A percentile compares a stretch with the other conserved stretches of the same genome.
Evolutionary conservation across 495 filamentous ascomycete species (phyloP).

Genomic region (Penicillium canariense): DNA sequence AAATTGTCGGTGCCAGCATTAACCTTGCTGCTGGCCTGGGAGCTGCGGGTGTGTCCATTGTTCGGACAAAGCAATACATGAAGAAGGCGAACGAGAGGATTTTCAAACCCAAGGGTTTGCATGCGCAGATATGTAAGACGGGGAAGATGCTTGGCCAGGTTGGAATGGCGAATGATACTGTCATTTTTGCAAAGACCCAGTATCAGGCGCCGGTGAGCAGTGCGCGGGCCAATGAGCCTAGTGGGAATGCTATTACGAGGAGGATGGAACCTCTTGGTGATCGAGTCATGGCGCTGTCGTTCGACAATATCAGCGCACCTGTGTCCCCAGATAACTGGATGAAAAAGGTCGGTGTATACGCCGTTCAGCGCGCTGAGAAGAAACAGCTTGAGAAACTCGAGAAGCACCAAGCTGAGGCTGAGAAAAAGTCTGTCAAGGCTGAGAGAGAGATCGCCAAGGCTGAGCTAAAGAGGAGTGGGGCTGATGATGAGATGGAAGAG

Average conservation of each 20-base stretch:
- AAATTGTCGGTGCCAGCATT: conserved; percentile 17
- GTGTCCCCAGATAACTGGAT: conserved; percentile 17
- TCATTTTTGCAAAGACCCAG: conserved; percentile 6
- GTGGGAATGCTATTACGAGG: conserved; percentile 6
- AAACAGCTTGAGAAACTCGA: conserved; percentile 12
- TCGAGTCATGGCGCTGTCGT: conserved; percentile 9
- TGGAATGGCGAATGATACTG: conserved; percentile 8
- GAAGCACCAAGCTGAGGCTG: background rate
- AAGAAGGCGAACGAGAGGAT: conserved; percentile 18
- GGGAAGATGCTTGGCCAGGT: conserved; percentile 18
- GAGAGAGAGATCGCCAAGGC: background rate
- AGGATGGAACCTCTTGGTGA: conserved; percentile 19
- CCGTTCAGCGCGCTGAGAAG: conserved; percentile 9
- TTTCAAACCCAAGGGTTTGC: conserved; percentile 20
- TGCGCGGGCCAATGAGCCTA: background rate
- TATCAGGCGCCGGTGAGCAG: background rate
- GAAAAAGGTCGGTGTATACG: conserved; percentile 9
- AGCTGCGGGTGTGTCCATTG: conserved; percentile 9
- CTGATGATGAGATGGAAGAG: background rate
- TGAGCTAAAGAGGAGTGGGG: background rate
- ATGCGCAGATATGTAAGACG: conserved; percentile 24
- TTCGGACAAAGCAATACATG: conserved; percentile 24
- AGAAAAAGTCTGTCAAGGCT: background rate
- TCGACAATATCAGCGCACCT: conserved; percentile 7
- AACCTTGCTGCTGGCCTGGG: conserved; percentile 20